Evolutionary conservation across 352 stramenopile genomes (phyloP).

Genomic region (Phytophthora sojae): DNA sequence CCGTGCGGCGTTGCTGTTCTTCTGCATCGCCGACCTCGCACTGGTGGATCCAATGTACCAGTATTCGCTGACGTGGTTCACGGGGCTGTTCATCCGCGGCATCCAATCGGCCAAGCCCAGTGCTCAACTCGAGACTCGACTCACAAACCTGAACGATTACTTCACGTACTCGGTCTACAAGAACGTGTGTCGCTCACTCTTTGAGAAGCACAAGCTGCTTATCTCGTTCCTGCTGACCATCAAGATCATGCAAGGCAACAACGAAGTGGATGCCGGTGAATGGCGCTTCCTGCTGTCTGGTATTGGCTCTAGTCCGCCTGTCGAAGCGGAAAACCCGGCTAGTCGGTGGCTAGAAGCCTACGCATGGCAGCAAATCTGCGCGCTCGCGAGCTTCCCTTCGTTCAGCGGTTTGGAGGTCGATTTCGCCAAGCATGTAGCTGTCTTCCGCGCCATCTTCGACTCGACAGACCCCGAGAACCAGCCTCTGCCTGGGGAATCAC

Average conservation of each 20-base stretch:
- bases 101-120: constrained; percentile 83
- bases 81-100: constrained; percentile 90
- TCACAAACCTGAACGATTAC: constrained; percentile 92
- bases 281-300: constrained; percentile 94
- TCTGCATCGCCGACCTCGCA: constrained; percentile 91
- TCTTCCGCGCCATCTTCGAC: constrained; percentile 81
- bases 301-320: constrained; percentile 45
- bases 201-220: constrained; percentile 95
- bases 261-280: constrained; percentile 82
- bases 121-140: constrained; percentile 71
- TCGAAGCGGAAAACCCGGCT: constrained; percentile 37
- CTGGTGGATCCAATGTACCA: constrained; percentile 93
- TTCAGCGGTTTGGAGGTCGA: constrained; percentile 46
- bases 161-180: constrained; percentile 96
- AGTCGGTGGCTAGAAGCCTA: constrained; percentile 68
- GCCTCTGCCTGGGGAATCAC: constrained; percentile 60
- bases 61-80: constrained; percentile 95
- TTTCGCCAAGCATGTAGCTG: constrained; percentile 50
- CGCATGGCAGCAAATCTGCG: constrained; percentile 72
- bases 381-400: constrained; percentile 39
- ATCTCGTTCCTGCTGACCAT: constrained; percentile 93
- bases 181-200: constrained; percentile 93
- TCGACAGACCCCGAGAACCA: constrained; percentile 87
- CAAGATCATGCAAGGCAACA: constrained; percentile 90
- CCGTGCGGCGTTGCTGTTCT: constrained; percentile 90